Evolutionary conservation across 805 yeast species (phyloP).

Genomic region (Jamesozyma spencerorum): DNA sequence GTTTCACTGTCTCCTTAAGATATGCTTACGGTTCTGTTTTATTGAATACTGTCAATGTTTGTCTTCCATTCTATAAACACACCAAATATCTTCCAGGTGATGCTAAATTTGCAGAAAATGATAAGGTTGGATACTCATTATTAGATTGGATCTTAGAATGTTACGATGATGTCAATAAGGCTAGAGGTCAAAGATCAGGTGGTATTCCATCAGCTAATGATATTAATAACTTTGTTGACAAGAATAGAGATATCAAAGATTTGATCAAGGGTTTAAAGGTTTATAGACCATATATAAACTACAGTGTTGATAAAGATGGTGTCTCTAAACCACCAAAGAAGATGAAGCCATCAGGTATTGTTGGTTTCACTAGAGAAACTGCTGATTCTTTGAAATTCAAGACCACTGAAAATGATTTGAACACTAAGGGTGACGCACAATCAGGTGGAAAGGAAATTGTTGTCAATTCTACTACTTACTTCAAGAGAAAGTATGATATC

Average conservation of each 20-base stretch:
- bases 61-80: slow-evolving; percentile 15
- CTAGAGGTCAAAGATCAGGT: background rate
- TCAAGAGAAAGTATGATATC: slow-evolving; percentile 12
- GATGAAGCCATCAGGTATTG: slow-evolving; percentile 11
- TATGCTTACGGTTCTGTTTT: slow-evolving; percentile 16
- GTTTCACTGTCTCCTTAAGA: slow-evolving; percentile 15
- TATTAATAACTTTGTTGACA: slow-evolving; percentile 13
- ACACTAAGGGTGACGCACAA: slow-evolving; percentile 3
- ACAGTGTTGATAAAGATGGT: slow-evolving; percentile 17
- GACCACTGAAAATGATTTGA: slow-evolving; percentile 8
- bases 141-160: slow-evolving; percentile 20
- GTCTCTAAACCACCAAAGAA: slow-evolving; percentile 14
- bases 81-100: slow-evolving; percentile 19
- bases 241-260: slow-evolving; percentile 11
- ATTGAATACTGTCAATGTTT: slow-evolving; percentile 14
- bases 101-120: slow-evolving; percentile 13
- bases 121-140: slow-evolving; percentile 9
- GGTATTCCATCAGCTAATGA: slow-evolving; percentile 9
- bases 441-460: slow-evolving; percentile 9
- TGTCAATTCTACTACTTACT: slow-evolving; percentile 11
- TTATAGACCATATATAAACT: slow-evolving; percentile 17
- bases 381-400: slow-evolving; percentile 14
- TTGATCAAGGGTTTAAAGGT: slow-evolving; percentile 16
- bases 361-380: slow-evolving; percentile 17
- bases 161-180: slow-evolving; percentile 6